These are phyloP conservation scores for Coniochaeta ligniaria DNA, from an alignment of 2,329 filamentous ascomycete species.

Conservation along the genomic window DNA sequence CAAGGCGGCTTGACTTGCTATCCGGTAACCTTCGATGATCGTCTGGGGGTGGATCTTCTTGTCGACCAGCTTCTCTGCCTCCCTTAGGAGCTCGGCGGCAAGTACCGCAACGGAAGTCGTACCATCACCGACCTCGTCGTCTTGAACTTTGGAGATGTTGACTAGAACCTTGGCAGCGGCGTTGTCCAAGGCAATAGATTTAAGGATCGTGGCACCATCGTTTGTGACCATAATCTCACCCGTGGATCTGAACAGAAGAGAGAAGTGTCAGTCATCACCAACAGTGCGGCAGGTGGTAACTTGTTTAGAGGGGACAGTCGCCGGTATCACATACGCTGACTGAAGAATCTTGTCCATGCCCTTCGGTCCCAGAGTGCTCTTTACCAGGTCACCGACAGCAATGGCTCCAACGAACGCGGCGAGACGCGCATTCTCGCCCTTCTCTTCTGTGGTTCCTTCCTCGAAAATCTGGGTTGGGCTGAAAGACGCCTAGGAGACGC, in stretches of 20 bases:
- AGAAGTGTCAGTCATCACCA: neutral
- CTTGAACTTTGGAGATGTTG: slow-evolving; percentile 98
- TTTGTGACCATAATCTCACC: slow-evolving; percentile 98
- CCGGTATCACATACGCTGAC: slow-evolving; percentile 64
- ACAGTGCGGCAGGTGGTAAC: neutral
- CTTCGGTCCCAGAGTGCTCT: slow-evolving; percentile 94
- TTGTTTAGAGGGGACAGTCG: neutral
- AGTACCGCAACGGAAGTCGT: slow-evolving; percentile 97
- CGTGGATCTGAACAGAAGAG: slow-evolving; percentile 61
- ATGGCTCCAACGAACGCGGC: slow-evolving; percentile 98
- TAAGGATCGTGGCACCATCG: slow-evolving; percentile 96
- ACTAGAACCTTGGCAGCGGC: slow-evolving; percentile 96
- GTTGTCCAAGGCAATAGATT: slow-evolving; percentile 97
- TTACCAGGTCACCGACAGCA: slow-evolving; percentile 93
- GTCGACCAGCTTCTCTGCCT: slow-evolving; percentile 94
- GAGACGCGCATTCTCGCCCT: slow-evolving; percentile 97
- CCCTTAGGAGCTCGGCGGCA: slow-evolving; percentile 87
- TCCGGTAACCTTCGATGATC: slow-evolving; percentile 97
- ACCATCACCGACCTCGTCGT: slow-evolving; percentile 96
- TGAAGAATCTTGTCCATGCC: slow-evolving; percentile 99
- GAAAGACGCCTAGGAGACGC: slow-evolving; percentile 43
- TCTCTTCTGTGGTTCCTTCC: slow-evolving; percentile 94
- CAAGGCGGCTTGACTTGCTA: slow-evolving; percentile 86
- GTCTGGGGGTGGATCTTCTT: slow-evolving; percentile 99
- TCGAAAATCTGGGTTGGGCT: slow-evolving; percentile 98